Percentiles rank a stretch among this genome's conserved stretches.
These are phyloP conservation scores for Amphibolis antarctica DNA, from an alignment of 106 monocot species.

Conservation along the genomic window DNA sequence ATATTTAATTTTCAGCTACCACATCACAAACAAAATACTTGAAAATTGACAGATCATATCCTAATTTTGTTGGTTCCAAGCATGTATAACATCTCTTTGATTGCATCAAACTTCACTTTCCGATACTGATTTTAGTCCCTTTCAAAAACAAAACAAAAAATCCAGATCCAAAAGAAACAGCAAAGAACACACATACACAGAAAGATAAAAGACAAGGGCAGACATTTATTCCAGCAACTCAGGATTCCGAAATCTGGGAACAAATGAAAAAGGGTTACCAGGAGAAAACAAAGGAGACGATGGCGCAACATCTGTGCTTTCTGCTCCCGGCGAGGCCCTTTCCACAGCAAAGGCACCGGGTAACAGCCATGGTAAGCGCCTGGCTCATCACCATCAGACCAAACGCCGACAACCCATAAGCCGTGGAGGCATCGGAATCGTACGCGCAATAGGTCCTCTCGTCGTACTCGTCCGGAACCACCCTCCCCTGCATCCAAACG, in stretches of 20 bases:
- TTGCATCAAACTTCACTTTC: too few species aligned
- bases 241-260: neutral
- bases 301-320: constrained; percentile 29
- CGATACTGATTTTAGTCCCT: too few species aligned
- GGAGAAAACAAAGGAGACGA: constrained; percentile 43
- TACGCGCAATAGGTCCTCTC: constrained; percentile 71
- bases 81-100: too few species aligned
- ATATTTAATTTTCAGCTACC: too few species aligned
- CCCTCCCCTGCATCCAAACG: constrained; percentile 43
- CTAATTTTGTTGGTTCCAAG: too few species aligned
- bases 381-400: constrained; percentile 56
- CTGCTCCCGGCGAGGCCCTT: constrained; percentile 13
- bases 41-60: too few species aligned
- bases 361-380: constrained; percentile 28
- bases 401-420: constrained; percentile 79
- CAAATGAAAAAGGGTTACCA: constrained; percentile 35
- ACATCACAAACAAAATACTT: too few species aligned
- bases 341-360: constrained; percentile 69
- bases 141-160: too few species aligned
- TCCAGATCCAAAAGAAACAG: too few species aligned
- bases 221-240: neutral
- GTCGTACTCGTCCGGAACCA: constrained; percentile 91
- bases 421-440: constrained; percentile 77
- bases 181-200: too few species aligned
- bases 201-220: too few species aligned